Evolutionary conservation across 23 red algal genomes (phyloP), one percentile per base, ranked within the genome.

Genomic region (Gracilariopsis chorda): DNA sequence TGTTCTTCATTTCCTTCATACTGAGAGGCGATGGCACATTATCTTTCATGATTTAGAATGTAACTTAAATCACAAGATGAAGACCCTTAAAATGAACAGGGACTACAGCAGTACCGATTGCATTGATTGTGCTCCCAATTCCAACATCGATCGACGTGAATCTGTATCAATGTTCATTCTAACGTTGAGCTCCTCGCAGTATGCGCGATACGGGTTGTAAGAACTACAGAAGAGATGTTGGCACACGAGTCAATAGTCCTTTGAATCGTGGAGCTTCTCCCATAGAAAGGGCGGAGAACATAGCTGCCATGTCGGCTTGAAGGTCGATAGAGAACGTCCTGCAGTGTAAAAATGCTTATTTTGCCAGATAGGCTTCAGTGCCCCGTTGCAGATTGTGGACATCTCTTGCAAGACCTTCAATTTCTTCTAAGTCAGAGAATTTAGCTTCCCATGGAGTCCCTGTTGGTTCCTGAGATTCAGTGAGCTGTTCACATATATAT

Each of bases 1-100:
- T 86, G 42, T 86, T 60, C 6, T 8, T 51, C 81, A 86, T 86
- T 12, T 86, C 81, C 7, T 28, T 65, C 42, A 48, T 86, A 11
- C 60, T 70, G 3, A 86, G 46, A 19, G 69, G 37, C 0, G 35
- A 24, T 44, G 81, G 63, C 7, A 70, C 3, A 17, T 70, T 86
- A 7, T 48, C 81, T 3, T 48, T 23, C 5, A 70, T 3, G 19
- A 70, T 72, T 25, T 49, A 25, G 43, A 86, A 86, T 34, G 6
- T 86, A 8, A 71, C 46, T 33, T 86, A 56, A 20, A 86, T 71
- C 16, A 71, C 63, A 3, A 70, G 42, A 20, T 86, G 27, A 30
- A 70, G 81, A 12, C 29, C 36, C 32, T 53, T 69, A 23, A 86
- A 86, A 7, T 20, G 81, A 0, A 86, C 28, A 0, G 59, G 81